Evolutionary conservation across 2,329 filamentous ascomycete species (phyloP).

Genomic region (Xylariomycetidae sp.): DNA sequence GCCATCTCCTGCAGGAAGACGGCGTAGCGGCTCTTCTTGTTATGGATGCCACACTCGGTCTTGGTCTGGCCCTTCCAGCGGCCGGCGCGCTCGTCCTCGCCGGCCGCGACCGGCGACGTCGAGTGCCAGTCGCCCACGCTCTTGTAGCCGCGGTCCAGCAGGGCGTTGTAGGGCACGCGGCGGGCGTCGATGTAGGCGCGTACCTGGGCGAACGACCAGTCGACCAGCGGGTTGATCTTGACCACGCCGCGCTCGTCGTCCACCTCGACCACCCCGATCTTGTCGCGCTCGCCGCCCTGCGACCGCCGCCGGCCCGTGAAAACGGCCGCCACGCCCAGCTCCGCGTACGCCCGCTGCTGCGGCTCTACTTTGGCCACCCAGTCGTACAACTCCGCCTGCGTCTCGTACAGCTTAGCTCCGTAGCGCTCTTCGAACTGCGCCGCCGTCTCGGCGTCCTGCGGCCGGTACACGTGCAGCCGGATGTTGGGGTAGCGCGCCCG

Average conservation of each 20-base stretch:
- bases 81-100: constrained; percentile 92
- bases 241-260: constrained; percentile 82
- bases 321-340: constrained; percentile 82
- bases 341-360: constrained; percentile 80
- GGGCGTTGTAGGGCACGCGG: constrained; percentile 86
- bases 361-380: constrained; percentile 98
- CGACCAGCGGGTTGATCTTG: constrained; percentile 96
- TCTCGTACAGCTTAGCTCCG: constrained; percentile 78
- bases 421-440: constrained; percentile 77
- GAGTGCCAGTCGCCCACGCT: constrained; percentile 98
- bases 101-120: constrained; percentile 80
- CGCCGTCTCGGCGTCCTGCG: constrained; percentile 64
- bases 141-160: constrained; percentile 94
- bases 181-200: constrained; percentile 80
- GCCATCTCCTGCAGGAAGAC: constrained; percentile 74
- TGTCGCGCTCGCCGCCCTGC: constrained; percentile 87
- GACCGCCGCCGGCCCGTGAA: constrained; percentile 87
- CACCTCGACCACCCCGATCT: constrained; percentile 85
- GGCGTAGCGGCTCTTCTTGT: constrained; percentile 90
- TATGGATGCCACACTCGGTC: constrained; percentile 98
- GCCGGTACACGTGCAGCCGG: constrained; percentile 85
- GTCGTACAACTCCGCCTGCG: constrained; percentile 85
- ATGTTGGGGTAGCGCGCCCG: constrained; percentile 70
- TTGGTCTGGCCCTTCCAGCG: constrained; percentile 95
- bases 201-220: constrained; percentile 89